These are phyloP conservation scores for Astrothelium macrocarpum DNA, from an alignment of 495 filamentous ascomycete species.

Conservation along the genomic window DNA sequence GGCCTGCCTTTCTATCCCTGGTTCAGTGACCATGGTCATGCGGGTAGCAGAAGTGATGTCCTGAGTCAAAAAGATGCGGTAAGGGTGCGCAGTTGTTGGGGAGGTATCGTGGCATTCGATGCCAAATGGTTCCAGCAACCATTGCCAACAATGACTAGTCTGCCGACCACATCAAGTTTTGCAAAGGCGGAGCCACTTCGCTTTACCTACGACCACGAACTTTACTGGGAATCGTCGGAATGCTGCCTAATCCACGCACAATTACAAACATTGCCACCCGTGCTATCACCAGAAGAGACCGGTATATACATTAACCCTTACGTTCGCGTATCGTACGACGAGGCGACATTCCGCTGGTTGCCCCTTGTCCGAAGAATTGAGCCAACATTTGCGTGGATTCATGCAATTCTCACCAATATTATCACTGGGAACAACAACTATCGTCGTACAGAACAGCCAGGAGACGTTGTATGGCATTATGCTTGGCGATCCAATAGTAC, in stretches of 20 bases:
- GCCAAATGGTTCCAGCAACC: constrained; percentile 49
- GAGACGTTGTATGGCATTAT: constrained; percentile 8
- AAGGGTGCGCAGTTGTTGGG: constrained; percentile 69
- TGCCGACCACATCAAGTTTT: not conserved
- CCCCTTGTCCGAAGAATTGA: constrained; percentile 25
- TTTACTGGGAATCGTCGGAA: constrained; percentile 69
- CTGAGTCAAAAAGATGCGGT: constrained; percentile 56
- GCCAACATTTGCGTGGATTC: constrained; percentile 20
- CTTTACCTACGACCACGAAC: constrained; percentile 55
- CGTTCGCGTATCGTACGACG: constrained; percentile 28
- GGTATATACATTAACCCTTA: constrained; percentile 33
- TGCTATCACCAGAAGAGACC: constrained; percentile 14
- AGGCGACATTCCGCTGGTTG: constrained; percentile 22
- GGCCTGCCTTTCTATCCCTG: constrained; percentile 68
- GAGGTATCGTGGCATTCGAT: constrained; percentile 72
- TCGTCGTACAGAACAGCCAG: constrained; percentile 18
- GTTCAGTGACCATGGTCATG: constrained; percentile 52
- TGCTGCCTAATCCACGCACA: constrained; percentile 49
- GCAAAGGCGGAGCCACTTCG: constrained; percentile 39
- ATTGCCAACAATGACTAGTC: not conserved
- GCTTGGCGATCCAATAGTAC: constrained; percentile 1
- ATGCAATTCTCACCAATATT: constrained; percentile 18
- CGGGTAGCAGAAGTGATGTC: constrained; percentile 50
- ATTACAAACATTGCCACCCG: constrained; percentile 15
- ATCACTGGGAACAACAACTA: constrained; percentile 16